Base-by-base conservation (phyloP, 352 stramenopile genomes). In the Phytopythium sindhum region DNA sequence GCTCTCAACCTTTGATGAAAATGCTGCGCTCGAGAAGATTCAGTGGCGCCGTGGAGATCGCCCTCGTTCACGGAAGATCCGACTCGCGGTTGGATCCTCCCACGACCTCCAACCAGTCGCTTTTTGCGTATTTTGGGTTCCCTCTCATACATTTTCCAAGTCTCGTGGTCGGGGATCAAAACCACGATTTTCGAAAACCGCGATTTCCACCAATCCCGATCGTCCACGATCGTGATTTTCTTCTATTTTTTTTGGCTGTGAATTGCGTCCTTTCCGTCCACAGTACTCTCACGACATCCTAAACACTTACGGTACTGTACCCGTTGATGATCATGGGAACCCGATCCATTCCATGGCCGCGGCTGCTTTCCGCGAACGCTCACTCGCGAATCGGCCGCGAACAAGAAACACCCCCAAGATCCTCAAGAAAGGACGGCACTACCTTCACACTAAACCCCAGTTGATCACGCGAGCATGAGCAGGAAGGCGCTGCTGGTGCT, bases 401-500 rank as follows among this genome's bases (percentile, higher is more conserved):
- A 48, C 35, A 60, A 50, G 54, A 50, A 17, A 44, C 23, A 60
- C 29, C 29, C 9, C 2, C 45, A 53, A 53, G 47, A 53, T 53
- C 47, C 21, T 6, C 35, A 35, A 50, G 54, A 60, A 60, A 50
- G 54, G 54, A 44, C 54, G n/a, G 21, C 23, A 29, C 14, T 19
- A 7, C 15, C 48, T 14, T 23, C 28, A 39, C 41, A 35, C 19
- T 35, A 12, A n/a, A 28, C 19, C 14, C 17, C 28, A 39, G 21
- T 57, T 12, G 51, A 39, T 23, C 11, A 11, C 17, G 7, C 1
- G 19, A 26, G 10, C 23, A 50, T 51, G 37, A 39, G 37, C 55
- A 61, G 26, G 55, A 47, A 50, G 37, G n/a, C 26, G 62, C 52
- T 72, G 58, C 55, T 78, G 52, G 53, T 81, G 60, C 67, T 84